Conservation (phyloP, 2,329 filamentous ascomycete genomes). For the Aspergillus fumigatus region DNA sequence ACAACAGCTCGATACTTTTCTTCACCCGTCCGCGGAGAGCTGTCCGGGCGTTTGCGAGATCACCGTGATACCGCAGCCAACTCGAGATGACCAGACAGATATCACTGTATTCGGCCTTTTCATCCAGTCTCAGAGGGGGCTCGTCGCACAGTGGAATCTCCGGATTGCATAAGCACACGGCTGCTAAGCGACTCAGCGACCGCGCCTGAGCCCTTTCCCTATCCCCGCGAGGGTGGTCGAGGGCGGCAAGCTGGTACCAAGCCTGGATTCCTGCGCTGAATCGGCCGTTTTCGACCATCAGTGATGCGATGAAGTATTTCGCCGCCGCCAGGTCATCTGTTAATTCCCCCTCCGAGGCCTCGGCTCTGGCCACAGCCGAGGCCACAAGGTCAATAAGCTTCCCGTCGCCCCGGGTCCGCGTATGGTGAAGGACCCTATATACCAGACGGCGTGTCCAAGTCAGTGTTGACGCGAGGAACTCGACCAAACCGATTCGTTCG, state of each 20-base stretch:
- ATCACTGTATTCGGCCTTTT: background rate
- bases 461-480: background rate
- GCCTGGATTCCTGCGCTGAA: background rate
- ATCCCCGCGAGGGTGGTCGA: background rate
- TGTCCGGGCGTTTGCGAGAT: background rate
- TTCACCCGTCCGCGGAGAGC: slow-evolving; percentile 4
- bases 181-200: background rate
- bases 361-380: background rate
- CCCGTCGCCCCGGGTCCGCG: background rate
- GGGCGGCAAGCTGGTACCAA: background rate
- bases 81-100: slow-evolving; percentile 1
- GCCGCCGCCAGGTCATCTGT: background rate
- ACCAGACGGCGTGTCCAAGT: background rate
- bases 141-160: background rate
- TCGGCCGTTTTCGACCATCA: background rate
- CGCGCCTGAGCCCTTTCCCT: background rate
- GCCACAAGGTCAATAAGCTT: background rate
- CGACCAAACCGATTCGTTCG: background rate
- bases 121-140: background rate
- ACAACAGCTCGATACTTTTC: background rate
- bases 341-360: background rate
- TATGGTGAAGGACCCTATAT: background rate
- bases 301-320: background rate
- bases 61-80: slow-evolving; percentile 1
- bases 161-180: background rate